Conservation (phyloP, 2,329 filamentous ascomycete species). For the Gaeumannomyces sp. region DNA sequence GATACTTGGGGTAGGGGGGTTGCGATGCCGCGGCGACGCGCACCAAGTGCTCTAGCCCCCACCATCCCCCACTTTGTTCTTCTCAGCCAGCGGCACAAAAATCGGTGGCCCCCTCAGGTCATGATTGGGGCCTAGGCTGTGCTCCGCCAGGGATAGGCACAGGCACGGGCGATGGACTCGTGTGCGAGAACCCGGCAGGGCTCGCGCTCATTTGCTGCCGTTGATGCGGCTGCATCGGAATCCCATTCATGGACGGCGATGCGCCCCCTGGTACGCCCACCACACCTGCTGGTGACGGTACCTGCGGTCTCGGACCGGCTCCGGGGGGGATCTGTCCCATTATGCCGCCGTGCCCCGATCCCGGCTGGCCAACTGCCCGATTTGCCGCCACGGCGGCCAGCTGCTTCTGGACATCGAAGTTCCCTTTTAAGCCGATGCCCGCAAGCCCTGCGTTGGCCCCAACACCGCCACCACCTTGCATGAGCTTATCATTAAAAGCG, state of each 20-base stretch:
- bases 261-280: slow-evolving; percentile 5
- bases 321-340: slow-evolving; percentile 7
- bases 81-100: no score
- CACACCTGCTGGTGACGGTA: slow-evolving; percentile 5
- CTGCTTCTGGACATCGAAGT: slow-evolving; percentile 28
- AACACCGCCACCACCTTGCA: slow-evolving; percentile 34
- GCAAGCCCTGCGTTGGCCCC: slow-evolving; percentile 28
- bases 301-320: slow-evolving; percentile 3
- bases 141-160: slow-evolving; percentile 3
- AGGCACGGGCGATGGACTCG: slow-evolving; percentile 4
- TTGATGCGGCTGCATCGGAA: slow-evolving; percentile 10
- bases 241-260: slow-evolving; percentile 16
- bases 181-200: slow-evolving; percentile 13
- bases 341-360: background rate
- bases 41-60: background rate
- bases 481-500: slow-evolving; percentile 34
- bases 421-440: slow-evolving; percentile 30
- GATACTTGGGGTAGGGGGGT: background rate
- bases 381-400: slow-evolving; percentile 30
- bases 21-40: background rate
- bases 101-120: background rate
- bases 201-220: slow-evolving; percentile 14
- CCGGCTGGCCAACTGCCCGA: background rate
- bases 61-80: background rate
- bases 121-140: slow-evolving; percentile 6